Base-by-base conservation (phyloP, 306 rosid genomes). In the Abrus pulchellus region DNA sequence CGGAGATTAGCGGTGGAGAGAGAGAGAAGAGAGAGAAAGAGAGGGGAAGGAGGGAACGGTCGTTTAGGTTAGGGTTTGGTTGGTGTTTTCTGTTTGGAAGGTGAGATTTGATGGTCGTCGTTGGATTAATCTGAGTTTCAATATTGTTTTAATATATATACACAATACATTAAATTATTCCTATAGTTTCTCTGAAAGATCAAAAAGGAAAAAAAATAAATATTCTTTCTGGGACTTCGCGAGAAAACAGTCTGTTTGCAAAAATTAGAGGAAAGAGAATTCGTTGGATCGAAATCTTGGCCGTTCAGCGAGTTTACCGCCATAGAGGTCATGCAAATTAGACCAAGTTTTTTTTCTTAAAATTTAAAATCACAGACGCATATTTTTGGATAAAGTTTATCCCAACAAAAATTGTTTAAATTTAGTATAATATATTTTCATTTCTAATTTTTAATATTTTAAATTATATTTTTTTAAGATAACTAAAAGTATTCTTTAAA, bases 31-130 rank as follows among this genome's bases (percentile, higher is more conserved):
- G 34, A 44, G 72, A 43, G 5, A 28, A 57, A 1, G 13, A 3
- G 62, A 10, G 78, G 9, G 1, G 27, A 40, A 20, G 60, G 4
- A 30, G 81, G 75, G 50, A 82, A 72, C 4, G 80, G 38, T 73
- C 53, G 79, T 70, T 83, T 60, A 48, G 69, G 65, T 70, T 83
- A 76, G 83, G 83, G 80, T 73, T 57, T 41, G 61, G 60, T 43
- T 5, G 52, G 67, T 55, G 34, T 60, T 9, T 80, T 80, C 34
- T 13, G 71, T 74, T 40, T 74, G 86, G 84, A 56, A 43, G 28
- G 11, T 81, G 61, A 71, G 90, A 88, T 72, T 86, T 67, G 82
- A 76, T 62, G 72, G 76, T 40, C 43, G 65, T 82, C 87, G 85
- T 82, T 78, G 43, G 88, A 82, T 86, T 82, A 75, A 74, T 75